Base-by-base conservation (phyloP, 106 monocot genomes). In the Dendrobium officinale region DNA sequence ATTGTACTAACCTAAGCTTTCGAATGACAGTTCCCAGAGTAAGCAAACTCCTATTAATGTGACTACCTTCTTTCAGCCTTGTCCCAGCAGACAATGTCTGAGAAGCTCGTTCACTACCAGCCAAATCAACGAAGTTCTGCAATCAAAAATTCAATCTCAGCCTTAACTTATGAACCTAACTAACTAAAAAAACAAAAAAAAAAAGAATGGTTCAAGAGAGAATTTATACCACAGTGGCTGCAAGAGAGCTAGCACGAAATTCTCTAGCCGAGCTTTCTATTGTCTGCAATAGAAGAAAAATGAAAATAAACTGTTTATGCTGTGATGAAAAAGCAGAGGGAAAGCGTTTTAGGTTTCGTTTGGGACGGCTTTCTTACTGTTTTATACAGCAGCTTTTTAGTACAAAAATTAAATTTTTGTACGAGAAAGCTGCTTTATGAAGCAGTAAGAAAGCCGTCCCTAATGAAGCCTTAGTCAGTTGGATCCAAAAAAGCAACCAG, bases 81-180 rank as follows among this genome's bases (percentile, higher is more conserved):
- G 85, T 77, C 37, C 93, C 90, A 75, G 85, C 88, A 54, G 93
- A 83, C 17, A 83, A 68, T 58, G 86, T 86, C 70, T 93, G 93
- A 78, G 90, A 90, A 26, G 90, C 93, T 19, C 93, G 84, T 13
- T 93, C 93, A 74, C 93, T 93, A 45, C 93, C 93, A 29, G 93
- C 93, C 33, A 93, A 67, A 87, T 93, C 93, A 79, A 93, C 85
- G 82, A 93, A 93, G 68, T 93, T 90, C 93, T 93, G 81, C 55
- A 55, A 42, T 66, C 31, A 40, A 55, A 47, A 77, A 77, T 47
- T 59, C 27, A 78, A 79, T 72, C 13, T 75, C 42, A 83, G 27
- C 27, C 27, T 27, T 27, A 10, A 31, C 9, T 17, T 10, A 22
- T 59, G 7, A 17, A 3, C 5, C 16, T 44, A 27, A 49, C 24